Base-by-base conservation (phyloP, 2,329 filamentous ascomycete genomes). In the Dothidotthia symphoricarpi region DNA sequence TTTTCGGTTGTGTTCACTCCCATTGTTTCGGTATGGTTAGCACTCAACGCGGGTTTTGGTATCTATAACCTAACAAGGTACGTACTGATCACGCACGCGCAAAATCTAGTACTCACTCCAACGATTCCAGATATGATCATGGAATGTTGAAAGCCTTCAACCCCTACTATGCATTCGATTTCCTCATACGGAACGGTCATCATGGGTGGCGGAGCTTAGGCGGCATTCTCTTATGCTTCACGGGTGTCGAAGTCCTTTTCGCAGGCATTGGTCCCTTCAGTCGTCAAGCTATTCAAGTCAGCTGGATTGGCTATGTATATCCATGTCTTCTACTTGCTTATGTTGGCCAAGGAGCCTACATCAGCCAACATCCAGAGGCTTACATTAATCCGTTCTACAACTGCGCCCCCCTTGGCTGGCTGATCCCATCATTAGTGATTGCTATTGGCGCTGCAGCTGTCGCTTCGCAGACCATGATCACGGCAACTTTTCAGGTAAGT, bases 251-350 rank as follows among this genome's bases (percentile, higher is more conserved):
- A 59, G 84, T 85, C 1, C 71, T 90, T 1, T 90, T 88, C 57
- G 85, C 86, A 4, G 86, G 90, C 53, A 71, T 90, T 7, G 86
- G 85, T 19, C 86, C 86, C n/a, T 90, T 90, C 62, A 79, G 77
- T 63, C 75, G 77, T 34, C 53, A 45, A 14, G 84, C 86, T 1
- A 81, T 90, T 34, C 85, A 87, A 57, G 72, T 89, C n/a, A 83
- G 78, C 28, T 90, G 86, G 86, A 69, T 88, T 4, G 72, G 73
- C 33, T 81, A 81, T 50, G 76, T 78, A 2, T 86, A 81, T 44
- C 86, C 86, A 0, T 87, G 83, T 53, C 71, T 83, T 7, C 62
- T 85, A 1, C 59, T 85, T 12, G 77, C 80, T 1, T 88, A 88
- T 53, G 77, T 78, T 37, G 86, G 86, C 0, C 86, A 90, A 69